Evolutionary conservation across 345 rosid genomes (phyloP), one percentile per base, ranked within the genome.

Genomic region (Pugionium cornutum): DNA sequence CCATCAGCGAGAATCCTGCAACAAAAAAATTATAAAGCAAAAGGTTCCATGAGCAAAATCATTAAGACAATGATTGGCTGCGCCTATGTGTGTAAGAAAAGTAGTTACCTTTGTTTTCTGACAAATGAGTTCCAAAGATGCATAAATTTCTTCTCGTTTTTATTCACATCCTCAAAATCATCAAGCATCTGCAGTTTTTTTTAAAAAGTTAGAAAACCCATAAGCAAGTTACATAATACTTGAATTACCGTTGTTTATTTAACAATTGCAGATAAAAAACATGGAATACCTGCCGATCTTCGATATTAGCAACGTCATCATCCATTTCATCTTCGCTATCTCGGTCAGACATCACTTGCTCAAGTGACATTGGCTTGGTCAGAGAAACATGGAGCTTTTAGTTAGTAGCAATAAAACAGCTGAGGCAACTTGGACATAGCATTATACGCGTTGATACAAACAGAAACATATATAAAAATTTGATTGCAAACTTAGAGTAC

Each of bases 311-410:
- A 67, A 81, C 79, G 27, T 78, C 97, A 62, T 84, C 84, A 52
- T 85, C 96, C 36, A 81, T 84, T 79, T 94, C 97, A 64, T 88
- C 90, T 62, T 94, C 99, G 53, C 97, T 94, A 57, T 94, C 99
- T 62, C 64, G 77, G 63, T 84, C 92, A 10, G 90, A 89, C 59
- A 81, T 55, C 30, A 90, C 97, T 83, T 92, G 84, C 36, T 85
- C 90, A 47, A 75, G 45, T 18, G 73, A 78, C 97, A 92, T 86
- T 37, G 89, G 92, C 97, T 92, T 59, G 46, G 10, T 50, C 52
- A 41, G 11, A 54, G 2, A 59, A 53, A 53, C 51, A 60, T 53
- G 43, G 67, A 66, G 32, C 28, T 59, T 47, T 73, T 53, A 55
- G 67, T 61, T 46, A 66, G 51, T 40, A 51, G 37, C 31, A 58